These are phyloP conservation scores for Pulveroboletus sp. DNA, from an alignment of 768 basidiomycete species.

Conservation along the genomic window DNA sequence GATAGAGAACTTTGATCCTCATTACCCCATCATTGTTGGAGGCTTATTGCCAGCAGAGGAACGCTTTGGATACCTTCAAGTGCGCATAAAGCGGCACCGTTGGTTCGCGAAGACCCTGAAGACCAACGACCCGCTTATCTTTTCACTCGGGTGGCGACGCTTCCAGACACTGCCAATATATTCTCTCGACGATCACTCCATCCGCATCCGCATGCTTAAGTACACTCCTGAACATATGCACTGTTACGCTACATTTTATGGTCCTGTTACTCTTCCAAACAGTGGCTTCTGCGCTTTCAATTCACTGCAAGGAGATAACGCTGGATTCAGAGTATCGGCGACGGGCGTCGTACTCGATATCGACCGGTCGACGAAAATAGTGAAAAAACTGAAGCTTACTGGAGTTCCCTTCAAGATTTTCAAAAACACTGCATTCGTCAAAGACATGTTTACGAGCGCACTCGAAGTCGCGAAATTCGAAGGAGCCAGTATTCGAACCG, in stretches of 20 bases:
- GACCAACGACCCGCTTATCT: conserved; percentile 93
- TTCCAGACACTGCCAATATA: conserved; percentile 96
- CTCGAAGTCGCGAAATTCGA: conserved; percentile 98
- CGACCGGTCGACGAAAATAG: conserved; percentile 88
- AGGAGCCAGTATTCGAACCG: conserved; percentile 93
- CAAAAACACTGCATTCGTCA: conserved; percentile 98
- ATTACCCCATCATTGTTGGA: conserved; percentile 87
- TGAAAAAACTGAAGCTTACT: conserved; percentile 97
- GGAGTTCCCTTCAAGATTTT: conserved; percentile 96
- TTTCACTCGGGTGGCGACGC: conserved; percentile 96
- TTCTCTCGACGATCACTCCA: conserved; percentile 94
- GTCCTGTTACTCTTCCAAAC: conserved; percentile 86
- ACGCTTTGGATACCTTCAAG: conserved; percentile 89
- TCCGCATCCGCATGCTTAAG: conserved; percentile 98
- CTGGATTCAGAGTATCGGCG: conserved; percentile 86
- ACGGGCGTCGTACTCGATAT: conserved; percentile 94
- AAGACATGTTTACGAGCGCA: conserved; percentile 92
- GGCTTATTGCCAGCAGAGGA: conserved; percentile 88
- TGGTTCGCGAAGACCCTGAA: conserved; percentile 92
- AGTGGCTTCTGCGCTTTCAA: conserved; percentile 99
- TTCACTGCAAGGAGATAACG: conserved; percentile 55
- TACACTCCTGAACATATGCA: conserved; percentile 99
- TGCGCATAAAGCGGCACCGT: conserved; percentile 92
- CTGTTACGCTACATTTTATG: conserved; percentile 97
- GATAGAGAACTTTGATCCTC: conserved; percentile 88